Percentiles rank a stretch among this genome's conserved stretches.
Conservation (phyloP, 2,329 filamentous ascomycete species). For the Hypomyces rosellus region DNA sequence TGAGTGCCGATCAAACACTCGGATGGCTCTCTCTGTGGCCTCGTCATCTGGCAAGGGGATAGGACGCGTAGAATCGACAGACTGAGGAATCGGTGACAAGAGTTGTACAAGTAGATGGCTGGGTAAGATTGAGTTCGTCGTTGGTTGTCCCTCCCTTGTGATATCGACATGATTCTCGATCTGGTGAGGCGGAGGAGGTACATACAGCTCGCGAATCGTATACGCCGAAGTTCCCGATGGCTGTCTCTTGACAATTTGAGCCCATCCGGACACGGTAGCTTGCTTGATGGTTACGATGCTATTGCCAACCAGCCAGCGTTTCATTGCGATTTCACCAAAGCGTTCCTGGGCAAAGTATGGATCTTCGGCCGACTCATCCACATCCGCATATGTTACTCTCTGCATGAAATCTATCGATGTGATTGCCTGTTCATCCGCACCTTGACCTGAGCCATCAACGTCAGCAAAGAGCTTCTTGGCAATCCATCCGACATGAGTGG, state of each 20-base stretch:
- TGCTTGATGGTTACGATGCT: conserved; percentile 71
- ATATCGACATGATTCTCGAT: conserved; percentile 41
- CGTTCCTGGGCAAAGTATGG: conserved; percentile 57
- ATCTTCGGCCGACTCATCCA: conserved; percentile 67
- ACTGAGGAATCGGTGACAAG: conserved; percentile 56
- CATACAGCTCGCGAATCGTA: conserved; percentile 53
- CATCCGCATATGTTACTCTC: conserved; percentile 75
- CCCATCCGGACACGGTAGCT: conserved; percentile 58
- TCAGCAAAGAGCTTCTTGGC: conserved; percentile 80
- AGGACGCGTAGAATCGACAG: conserved; percentile 55
- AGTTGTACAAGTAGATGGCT: conserved; percentile 68
- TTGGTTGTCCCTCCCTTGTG: conserved; percentile 44
- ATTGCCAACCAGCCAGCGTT: conserved; percentile 66
- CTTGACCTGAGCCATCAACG: conserved; percentile 59
- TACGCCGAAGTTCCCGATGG: conserved; percentile 61
- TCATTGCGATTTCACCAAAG: conserved; percentile 61
- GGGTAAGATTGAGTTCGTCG: conserved; percentile 59
- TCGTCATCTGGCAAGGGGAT: conserved; percentile 69
- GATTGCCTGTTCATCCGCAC: conserved; percentile 84
- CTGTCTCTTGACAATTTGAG: conserved; percentile 64
- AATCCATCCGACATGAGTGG: conserved; percentile 84
- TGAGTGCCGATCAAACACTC: conserved; percentile 76
- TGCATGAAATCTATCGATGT: conserved; percentile 96
- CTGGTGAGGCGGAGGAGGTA: conserved; percentile 52
- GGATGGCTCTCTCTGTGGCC: conserved; percentile 65